These are phyloP conservation scores for Raphanus sativus DNA, from an alignment of 345 rosid genomes.

Conservation along the genomic window DNA sequence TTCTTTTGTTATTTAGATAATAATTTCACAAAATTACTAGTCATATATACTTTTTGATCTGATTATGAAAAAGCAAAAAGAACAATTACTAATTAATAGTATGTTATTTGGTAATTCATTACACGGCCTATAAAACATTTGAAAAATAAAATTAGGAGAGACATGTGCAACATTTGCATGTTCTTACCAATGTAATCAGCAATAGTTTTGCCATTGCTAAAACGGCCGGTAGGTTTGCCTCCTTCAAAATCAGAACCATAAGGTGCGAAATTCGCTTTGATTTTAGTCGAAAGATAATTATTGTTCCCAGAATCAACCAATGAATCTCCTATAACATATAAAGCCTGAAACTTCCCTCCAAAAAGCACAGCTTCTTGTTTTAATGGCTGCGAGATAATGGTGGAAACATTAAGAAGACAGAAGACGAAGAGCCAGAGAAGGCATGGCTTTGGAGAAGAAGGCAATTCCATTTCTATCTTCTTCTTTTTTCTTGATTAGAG, in stretches of 20 bases:
- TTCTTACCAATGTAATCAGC: constrained; percentile 47
- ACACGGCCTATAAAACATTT: neutral
- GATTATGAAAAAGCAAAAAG: neutral
- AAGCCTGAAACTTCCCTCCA: constrained; percentile 35
- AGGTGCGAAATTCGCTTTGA: constrained; percentile 51
- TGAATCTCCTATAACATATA: constrained; percentile 62
- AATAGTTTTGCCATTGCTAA: constrained; percentile 47
- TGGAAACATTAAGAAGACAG: constrained; percentile 16
- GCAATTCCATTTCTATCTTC: constrained; percentile 14
- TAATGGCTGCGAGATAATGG: constrained; percentile 8
- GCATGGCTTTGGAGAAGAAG: constrained; percentile 4
- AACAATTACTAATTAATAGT: neutral
- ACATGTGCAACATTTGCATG: neutral
- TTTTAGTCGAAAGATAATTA: constrained; percentile 34
- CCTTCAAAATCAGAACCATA: constrained; percentile 61
- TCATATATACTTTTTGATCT: neutral
- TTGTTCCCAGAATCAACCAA: constrained; percentile 69
- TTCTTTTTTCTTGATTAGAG: neutral
- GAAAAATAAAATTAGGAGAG: neutral
- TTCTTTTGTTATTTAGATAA: neutral
- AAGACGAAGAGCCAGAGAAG: neutral
- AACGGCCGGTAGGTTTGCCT: constrained; percentile 55
- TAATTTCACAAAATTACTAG: neutral
- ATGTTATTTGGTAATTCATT: neutral
- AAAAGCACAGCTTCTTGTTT: constrained; percentile 14